These are phyloP conservation scores for Colletotrichum limetticola DNA, from an alignment of 2,329 filamentous ascomycete species.

Conservation along the genomic window DNA sequence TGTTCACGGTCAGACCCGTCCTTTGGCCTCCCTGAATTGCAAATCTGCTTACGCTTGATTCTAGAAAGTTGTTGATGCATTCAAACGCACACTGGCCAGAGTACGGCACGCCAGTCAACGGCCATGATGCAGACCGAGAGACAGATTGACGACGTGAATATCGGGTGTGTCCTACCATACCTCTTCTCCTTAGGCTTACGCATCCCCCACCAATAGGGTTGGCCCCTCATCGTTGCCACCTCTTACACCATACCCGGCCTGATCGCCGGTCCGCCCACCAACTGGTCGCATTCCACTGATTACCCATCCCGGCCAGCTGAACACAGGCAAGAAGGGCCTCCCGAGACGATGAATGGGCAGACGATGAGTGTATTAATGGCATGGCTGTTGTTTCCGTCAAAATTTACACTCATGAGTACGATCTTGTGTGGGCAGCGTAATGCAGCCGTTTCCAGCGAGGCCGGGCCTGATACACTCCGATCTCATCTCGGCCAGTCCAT, in stretches of 20 bases:
- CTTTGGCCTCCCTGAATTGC: neutral
- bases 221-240: neutral
- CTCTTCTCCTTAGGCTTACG: neutral
- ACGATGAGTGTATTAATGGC: neutral
- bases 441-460: constrained; percentile 24
- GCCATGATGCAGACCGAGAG: neutral
- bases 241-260: neutral
- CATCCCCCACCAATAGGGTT: neutral
- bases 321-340: constrained; percentile 16
- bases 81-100: neutral
- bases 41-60: neutral
- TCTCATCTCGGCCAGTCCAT: neutral
- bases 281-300: constrained; percentile 10
- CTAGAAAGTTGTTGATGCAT: neutral
- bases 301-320: constrained; percentile 23
- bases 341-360: neutral
- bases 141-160: neutral
- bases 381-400: constrained; percentile 25
- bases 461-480: neutral
- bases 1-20: neutral
- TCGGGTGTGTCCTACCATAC: no score
- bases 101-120: neutral
- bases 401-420: neutral
- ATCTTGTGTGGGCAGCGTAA: neutral
- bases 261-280: constrained; percentile 20